Evolutionary conservation across 108 stramenopile species (phyloP), one percentile per base, ranked within the genome.

Genomic region (Stephanodiscus minutulus): DNA sequence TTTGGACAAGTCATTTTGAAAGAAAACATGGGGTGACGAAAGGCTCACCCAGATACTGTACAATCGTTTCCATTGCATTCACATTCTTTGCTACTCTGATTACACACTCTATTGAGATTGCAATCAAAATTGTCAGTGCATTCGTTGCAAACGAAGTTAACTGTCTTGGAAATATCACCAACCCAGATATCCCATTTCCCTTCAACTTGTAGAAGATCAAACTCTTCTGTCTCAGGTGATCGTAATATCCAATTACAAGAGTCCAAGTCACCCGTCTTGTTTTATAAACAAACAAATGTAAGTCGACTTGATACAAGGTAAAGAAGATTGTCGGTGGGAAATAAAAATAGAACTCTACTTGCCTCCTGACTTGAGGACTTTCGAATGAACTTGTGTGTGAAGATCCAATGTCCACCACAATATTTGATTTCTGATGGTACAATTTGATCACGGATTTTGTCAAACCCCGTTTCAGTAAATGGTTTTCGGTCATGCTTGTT

Each of bases 101-200:
- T 44, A 21, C 61, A 61, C 15, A 21, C 61, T 18, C 61, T 36
- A 22, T 61, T 61, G 0, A 61, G 61, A 39, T 61, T 61, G 33
- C 61, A 61, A 39, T 61, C 61, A 41, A 21, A 31, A 61, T 61
- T n/a, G 18, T 61, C 61, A 24, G 35, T 11, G 39, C 61, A 61
- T 39, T 5, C 33, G 18, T 61, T 39, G 37, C 61, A 61, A 1
- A 18, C 18, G 18, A 6, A 5, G 47, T 2, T n/a, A 6, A 48
- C 47, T n/a, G 47, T 48, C 18, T 48, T 18, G 2, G 3, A 2
- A 6, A 48, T 48, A 48, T 15, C 47, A 3, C 47, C 47, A 15
- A 2, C 7, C 47, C 47, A 48, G 18, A 48, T 2, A 48, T 48
- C 18, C 47, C 47, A 48, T 48, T 18, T 48, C 47, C 47, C 47